Percentiles rank a stretch among this genome's conserved stretches.
phyloP scores from a whole-genome alignment of 2,329 filamentous ascomycete genomes.

The Penicillium italicum region DNA sequence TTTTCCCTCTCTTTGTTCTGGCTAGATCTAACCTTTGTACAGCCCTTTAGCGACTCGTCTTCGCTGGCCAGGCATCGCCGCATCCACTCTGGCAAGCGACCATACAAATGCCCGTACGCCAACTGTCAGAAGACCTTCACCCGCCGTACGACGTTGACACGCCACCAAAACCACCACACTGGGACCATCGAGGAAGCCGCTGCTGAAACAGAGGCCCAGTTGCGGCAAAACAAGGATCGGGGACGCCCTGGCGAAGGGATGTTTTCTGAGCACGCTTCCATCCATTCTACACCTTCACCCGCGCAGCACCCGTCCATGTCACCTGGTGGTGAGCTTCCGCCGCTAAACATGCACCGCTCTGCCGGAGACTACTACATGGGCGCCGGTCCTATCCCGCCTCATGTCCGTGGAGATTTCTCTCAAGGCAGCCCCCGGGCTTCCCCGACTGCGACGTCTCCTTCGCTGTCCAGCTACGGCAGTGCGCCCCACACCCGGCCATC shows the following conservation, averaged over 20 bases:
- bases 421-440: slow-evolving; percentile 65
- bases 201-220: slow-evolving; percentile 78
- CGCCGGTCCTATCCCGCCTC: slow-evolving; percentile 74
- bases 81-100: slow-evolving; percentile 91
- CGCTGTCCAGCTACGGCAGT: slow-evolving; percentile 57
- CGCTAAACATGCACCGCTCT: slow-evolving; percentile 65
- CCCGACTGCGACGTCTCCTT: slow-evolving; percentile 62
- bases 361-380: slow-evolving; percentile 72
- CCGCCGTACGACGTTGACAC: slow-evolving; percentile 85
- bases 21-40: slow-evolving; percentile 11
- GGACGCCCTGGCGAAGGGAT: slow-evolving; percentile 39
- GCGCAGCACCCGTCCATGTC: slow-evolving; percentile 79
- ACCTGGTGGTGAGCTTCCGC: slow-evolving; percentile 69
- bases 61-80: slow-evolving; percentile 89
- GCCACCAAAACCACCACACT: slow-evolving; percentile 93
- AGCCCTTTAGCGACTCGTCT: slow-evolving; percentile 96
- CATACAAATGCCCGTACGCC: slow-evolving; percentile 95
- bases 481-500: slow-evolving; percentile 51
- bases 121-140: slow-evolving; percentile 99
- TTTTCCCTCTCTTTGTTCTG: neutral
- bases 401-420: slow-evolving; percentile 72
- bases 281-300: slow-evolving; percentile 70
- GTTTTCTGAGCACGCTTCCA: slow-evolving; percentile 45
- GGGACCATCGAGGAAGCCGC: slow-evolving; percentile 93
- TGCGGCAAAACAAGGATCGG: slow-evolving; percentile 55